Percentiles rank a stretch among this genome's conserved stretches.
These are phyloP conservation scores for Paradendryphiella salina DNA, from an alignment of 2,329 filamentous ascomycete species.

Conservation along the genomic window DNA sequence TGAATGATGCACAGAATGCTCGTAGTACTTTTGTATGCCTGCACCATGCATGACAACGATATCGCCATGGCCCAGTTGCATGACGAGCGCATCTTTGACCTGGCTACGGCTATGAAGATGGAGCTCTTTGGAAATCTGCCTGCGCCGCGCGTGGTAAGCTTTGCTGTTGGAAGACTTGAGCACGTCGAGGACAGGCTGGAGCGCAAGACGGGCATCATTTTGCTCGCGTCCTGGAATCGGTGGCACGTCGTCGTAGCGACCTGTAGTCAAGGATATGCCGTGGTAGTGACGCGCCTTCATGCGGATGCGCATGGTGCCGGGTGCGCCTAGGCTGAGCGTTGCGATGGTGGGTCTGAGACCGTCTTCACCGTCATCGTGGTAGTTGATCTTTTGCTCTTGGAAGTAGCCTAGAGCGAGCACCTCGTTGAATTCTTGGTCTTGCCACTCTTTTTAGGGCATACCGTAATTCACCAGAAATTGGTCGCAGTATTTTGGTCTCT, in stretches of 20 bases:
- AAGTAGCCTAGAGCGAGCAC: conserved; percentile 66
- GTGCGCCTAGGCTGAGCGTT: conserved; percentile 60
- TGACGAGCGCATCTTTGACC: conserved; percentile 46
- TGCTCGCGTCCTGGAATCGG: conserved; percentile 37
- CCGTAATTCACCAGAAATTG: conserved; percentile 63
- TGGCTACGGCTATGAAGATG: conserved; percentile 37
- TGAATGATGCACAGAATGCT: conserved; percentile 59
- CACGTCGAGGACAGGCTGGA: conserved; percentile 34
- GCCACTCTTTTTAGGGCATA: conserved; percentile 61
- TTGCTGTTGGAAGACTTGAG: conserved; percentile 25
- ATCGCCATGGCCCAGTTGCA: conserved; percentile 64
- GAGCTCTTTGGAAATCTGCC: conserved; percentile 46
- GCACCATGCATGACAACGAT: conserved; percentile 66
- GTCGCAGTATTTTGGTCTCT: conserved; percentile 53
- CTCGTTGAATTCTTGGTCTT: conserved; percentile 61
- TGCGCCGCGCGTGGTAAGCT: conserved; percentile 33
- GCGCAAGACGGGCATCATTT: conserved; percentile 42
- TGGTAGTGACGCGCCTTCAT: conserved; percentile 57
- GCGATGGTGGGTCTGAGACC: conserved; percentile 66
- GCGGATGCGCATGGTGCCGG: conserved; percentile 61
- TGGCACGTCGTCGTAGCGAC: conserved; percentile 38
- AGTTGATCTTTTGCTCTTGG: conserved; percentile 61
- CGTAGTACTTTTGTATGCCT: conserved; percentile 62
- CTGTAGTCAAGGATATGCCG: conserved; percentile 39
- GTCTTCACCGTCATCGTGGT: conserved; percentile 68